Base-by-base conservation (phyloP, 495 filamentous ascomycete species). In the Jackrogersella multiformis region DNA sequence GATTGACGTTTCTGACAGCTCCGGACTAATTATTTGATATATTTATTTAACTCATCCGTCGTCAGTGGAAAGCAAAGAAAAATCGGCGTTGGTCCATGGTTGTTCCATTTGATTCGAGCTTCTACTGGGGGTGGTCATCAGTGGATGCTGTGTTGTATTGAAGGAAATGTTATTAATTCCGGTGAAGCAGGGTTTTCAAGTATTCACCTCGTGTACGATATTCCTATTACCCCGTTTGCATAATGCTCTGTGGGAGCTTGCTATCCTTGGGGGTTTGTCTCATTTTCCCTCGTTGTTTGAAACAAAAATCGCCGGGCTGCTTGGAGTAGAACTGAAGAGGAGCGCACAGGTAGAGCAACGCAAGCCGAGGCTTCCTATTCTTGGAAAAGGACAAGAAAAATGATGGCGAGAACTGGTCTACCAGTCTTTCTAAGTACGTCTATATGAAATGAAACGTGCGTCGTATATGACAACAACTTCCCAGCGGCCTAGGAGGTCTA, bases 1-100 rank as follows among this genome's bases (percentile, higher is more conserved):
- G 67, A 70, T 65, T 70, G 67, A 70, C 53, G 67, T 64, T 61
- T 69, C 28, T 42, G 56, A 58, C 49, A 52, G 52, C 61, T 61
- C 56, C 56, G 45, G 49, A 61, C 44, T 70, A 70, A 70, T 70
- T 48, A 69, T 53, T 58, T 58, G 36, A 61, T 56, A 28, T 38
- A 26, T 64, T 38, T 35, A 32, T 53, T 41, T 46, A 18, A 54
- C 34, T 7, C 42, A 42, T 64, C 51, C 45, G 10, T 54, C 59
- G 45, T 21, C 48, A 24, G 24, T 48, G 56, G 61, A 55, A 32
- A 54, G 42, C 49, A 53, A 54, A 56, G 61, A 61, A 65, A 69
- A 70, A 52, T 34, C 34, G 67, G 67, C 67, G 67, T 70, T 70
- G 56, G 42, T 64, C 34, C 13, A 56, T 30, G 67, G 67, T 61